Evolutionary conservation across 352 stramenopile species (phyloP).

Genomic region (Phytopythium boreale): DNA sequence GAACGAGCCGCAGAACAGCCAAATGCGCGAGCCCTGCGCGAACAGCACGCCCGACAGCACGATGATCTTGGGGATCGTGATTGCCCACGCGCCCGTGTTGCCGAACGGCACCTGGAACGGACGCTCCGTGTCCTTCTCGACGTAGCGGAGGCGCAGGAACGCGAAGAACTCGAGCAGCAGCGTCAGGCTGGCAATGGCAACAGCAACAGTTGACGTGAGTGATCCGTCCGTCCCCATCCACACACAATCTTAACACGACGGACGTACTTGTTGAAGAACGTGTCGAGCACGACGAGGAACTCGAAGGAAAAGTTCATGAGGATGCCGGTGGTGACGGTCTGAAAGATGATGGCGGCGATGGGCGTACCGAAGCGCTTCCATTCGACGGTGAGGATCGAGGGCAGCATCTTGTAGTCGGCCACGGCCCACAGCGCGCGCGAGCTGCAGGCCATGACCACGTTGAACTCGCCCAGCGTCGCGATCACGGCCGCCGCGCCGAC

Average conservation of each 20-base stretch:
- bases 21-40: constrained; percentile 60
- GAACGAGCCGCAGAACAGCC: constrained; percentile 70
- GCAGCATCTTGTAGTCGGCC: constrained; percentile 86
- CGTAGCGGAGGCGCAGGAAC: constrained; percentile 82
- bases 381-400: constrained; percentile 48
- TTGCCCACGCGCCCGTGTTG: constrained; percentile 63
- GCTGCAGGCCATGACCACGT: constrained; percentile 84
- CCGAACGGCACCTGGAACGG: constrained; percentile 76
- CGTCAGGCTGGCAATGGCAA: constrained; percentile 36
- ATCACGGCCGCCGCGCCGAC: constrained; percentile 72
- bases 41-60: constrained; percentile 73
- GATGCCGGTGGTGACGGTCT: constrained; percentile 66
- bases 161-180: constrained; percentile 83
- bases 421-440: constrained; percentile 79
- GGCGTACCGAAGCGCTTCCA: constrained; percentile 78
- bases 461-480: constrained; percentile 83
- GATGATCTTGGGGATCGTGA: constrained; percentile 80
- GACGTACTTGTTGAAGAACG: constrained; percentile 88
- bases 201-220: neutral
- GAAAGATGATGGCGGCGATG: constrained; percentile 72
- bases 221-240: neutral
- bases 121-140: constrained; percentile 67
- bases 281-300: constrained; percentile 80
- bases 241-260: neutral
- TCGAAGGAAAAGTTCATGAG: constrained; percentile 88